These are phyloP conservation scores for Neonectria hederae DNA, from an alignment of 2,329 filamentous ascomycete genomes.

Conservation along the genomic window DNA sequence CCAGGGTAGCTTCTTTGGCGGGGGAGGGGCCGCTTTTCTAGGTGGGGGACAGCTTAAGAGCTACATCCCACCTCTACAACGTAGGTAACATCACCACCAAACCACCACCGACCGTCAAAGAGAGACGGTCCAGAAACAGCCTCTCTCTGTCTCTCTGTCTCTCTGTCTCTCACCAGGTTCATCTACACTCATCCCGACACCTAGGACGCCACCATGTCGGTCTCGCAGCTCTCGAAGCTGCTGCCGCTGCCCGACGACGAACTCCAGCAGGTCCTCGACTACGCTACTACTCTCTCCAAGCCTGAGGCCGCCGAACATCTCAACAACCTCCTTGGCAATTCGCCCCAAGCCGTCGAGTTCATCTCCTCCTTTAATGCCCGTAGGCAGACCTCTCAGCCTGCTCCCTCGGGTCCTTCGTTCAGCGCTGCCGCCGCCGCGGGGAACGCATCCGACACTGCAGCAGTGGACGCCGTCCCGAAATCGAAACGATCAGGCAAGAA, in stretches of 20 bases:
- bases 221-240: slow-evolving; percentile 77
- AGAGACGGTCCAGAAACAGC: neutral
- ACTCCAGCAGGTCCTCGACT: slow-evolving; percentile 84
- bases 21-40: slow-evolving; percentile 19
- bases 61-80: slow-evolving; percentile 1
- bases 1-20: slow-evolving; percentile 18
- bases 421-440: slow-evolving; percentile 33
- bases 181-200: neutral
- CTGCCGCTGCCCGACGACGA: slow-evolving; percentile 88
- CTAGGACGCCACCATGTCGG: slow-evolving; percentile 55
- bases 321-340: slow-evolving; percentile 87
- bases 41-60: slow-evolving; percentile 19
- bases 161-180: neutral
- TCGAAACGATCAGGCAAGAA: slow-evolving; percentile 58
- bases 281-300: slow-evolving; percentile 80
- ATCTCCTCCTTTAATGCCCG: slow-evolving; percentile 83
- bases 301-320: slow-evolving; percentile 84
- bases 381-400: slow-evolving; percentile 55
- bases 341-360: slow-evolving; percentile 78
- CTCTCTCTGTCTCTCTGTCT: too few relatives aligned
- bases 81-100: slow-evolving; percentile 1
- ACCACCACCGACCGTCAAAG: neutral
- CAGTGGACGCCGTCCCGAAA: slow-evolving; percentile 59
- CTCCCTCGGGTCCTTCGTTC: slow-evolving; percentile 32
- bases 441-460: slow-evolving; percentile 27